These are phyloP conservation scores for Periglandula ipomoeae DNA, from an alignment of 2,329 filamentous ascomycete genomes.

Conservation along the genomic window DNA sequence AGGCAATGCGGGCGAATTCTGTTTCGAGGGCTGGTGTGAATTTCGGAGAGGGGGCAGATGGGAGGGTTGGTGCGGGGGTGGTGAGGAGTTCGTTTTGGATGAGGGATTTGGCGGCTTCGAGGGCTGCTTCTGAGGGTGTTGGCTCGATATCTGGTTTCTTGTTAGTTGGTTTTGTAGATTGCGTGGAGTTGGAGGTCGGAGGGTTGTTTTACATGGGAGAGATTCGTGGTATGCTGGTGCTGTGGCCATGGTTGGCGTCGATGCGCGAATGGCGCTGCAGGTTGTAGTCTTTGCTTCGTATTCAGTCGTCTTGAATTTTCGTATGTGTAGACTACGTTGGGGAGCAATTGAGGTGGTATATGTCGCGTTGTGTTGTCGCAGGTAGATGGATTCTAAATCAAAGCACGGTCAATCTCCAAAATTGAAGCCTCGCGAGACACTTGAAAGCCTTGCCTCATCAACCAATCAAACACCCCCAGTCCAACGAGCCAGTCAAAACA, in stretches of 20 bases:
- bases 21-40: too few relatives aligned
- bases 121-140: slow-evolving; percentile 53
- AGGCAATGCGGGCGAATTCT: slow-evolving; percentile 42
- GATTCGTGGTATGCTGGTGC: slow-evolving; percentile 56
- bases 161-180: background rate
- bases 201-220: slow-evolving; percentile 57
- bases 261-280: background rate
- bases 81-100: slow-evolving; percentile 52
- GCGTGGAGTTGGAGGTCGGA: slow-evolving; percentile 5
- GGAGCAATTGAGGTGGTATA: too few relatives aligned
- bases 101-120: slow-evolving; percentile 58
- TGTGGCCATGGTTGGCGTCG: slow-evolving; percentile 15
- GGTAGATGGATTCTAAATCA: too few relatives aligned
- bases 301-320: too few relatives aligned
- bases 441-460: too few relatives aligned
- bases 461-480: too few relatives aligned
- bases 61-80: background rate
- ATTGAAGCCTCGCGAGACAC: too few relatives aligned
- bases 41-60: background rate
- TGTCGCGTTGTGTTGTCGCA: too few relatives aligned
- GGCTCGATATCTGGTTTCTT: slow-evolving; percentile 68
- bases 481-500: too few relatives aligned
- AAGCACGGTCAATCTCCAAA: too few relatives aligned
- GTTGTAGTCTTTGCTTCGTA: too few relatives aligned
- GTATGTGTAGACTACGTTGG: too few relatives aligned